Conservation (phyloP, 306 rosid genomes). For the Vigna unguiculata region DNA sequence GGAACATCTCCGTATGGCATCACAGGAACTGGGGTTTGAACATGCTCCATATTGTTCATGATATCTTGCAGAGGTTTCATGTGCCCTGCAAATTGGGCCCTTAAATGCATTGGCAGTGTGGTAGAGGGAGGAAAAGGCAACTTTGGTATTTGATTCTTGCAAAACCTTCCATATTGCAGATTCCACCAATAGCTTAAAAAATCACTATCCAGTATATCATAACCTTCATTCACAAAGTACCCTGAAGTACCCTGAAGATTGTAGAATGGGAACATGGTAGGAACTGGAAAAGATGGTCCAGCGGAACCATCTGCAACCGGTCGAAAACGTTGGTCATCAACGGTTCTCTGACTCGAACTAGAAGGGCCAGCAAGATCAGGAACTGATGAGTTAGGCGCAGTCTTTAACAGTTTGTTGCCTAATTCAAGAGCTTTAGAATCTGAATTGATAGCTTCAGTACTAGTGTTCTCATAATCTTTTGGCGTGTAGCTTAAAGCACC, state of each 20-base stretch:
- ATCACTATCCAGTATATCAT: conserved; percentile 61
- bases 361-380: conserved; percentile 53
- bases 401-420: conserved; percentile 51
- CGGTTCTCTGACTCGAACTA: conserved; percentile 56
- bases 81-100: conserved; percentile 58
- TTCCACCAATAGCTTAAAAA: conserved; percentile 60
- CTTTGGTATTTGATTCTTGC: conserved; percentile 49
- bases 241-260: conserved; percentile 40
- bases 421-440: conserved; percentile 54
- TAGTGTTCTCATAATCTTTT: conserved; percentile 51
- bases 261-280: conserved; percentile 55
- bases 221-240: no score
- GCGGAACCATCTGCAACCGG: conserved; percentile 59
- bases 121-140: conserved; percentile 36
- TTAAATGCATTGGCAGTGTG: conserved; percentile 50
- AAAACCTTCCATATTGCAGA: conserved; percentile 61
- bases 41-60: conserved; percentile 49
- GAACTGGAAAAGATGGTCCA: conserved; percentile 62
- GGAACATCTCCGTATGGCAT: conserved; percentile 50
- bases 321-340: conserved; percentile 50
- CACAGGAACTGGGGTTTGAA: conserved; percentile 55
- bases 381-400: conserved; percentile 52
- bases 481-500: conserved; percentile 48
- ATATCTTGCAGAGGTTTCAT: conserved; percentile 51
- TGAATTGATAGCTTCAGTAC: conserved; percentile 48